Conservation (phyloP, 139 green algal species). For the Marvania coccoides region DNA sequence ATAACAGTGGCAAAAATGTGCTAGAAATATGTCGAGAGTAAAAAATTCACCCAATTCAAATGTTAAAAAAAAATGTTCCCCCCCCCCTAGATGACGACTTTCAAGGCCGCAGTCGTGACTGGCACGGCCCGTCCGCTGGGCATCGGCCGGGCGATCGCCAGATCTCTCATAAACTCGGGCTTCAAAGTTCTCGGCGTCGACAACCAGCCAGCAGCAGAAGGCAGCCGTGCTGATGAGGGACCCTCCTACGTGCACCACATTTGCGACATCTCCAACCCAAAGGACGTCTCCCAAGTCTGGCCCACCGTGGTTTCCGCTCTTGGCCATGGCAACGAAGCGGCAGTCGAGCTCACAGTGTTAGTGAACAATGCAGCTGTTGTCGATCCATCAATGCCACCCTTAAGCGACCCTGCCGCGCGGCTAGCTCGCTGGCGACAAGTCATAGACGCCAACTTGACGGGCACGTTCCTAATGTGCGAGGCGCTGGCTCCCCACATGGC, state of each 20-base stretch:
- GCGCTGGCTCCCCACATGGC: background rate
- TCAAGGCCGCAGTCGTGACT: conserved; percentile 5
- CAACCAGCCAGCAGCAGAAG: conserved; percentile 1
- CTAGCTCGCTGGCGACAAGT: conserved; percentile 4
- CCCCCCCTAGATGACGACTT: background rate
- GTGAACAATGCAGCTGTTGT: conserved; percentile 8
- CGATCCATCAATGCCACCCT: conserved; percentile 3
- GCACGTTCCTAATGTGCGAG: background rate
- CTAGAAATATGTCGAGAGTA: no score
- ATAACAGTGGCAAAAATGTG: no score
- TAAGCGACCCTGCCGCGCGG: background rate
- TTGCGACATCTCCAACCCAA: background rate
- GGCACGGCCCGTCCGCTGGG: conserved; percentile 6
- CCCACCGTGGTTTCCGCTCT: background rate
- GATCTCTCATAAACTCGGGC: background rate
- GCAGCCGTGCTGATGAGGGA: background rate
- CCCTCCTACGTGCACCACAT: background rate
- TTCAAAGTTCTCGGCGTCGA: conserved; percentile 17
- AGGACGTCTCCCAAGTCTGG: conserved; percentile 2
- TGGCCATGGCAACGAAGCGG: background rate
- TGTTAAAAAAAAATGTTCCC: no score
- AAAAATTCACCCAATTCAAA: no score
- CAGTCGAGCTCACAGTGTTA: background rate
- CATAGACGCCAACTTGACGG: conserved; percentile 13
- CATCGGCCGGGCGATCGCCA: conserved; percentile 8